phyloP scores from a whole-genome alignment of 2,329 filamentous ascomycete genomes.

The Colletotrichum trifolii region DNA sequence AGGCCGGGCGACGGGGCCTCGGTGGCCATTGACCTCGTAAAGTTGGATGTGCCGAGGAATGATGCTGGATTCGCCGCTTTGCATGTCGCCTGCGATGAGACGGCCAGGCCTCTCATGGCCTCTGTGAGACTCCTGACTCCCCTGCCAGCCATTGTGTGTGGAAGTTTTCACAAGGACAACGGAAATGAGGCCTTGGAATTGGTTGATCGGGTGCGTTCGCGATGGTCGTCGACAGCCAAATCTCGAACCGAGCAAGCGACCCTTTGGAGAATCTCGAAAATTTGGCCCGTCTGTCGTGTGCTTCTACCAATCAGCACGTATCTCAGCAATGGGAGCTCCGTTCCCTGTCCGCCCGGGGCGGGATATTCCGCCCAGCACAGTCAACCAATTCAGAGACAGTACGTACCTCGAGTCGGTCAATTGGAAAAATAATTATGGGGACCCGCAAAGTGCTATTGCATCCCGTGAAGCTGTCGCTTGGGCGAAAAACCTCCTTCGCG shows the following conservation, averaged over 20 bases:
- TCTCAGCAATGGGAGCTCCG: slow-evolving; percentile 8
- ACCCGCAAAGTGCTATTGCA: slow-evolving; percentile 27
- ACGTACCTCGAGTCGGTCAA: slow-evolving; percentile 2
- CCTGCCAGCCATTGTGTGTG: slow-evolving; percentile 55
- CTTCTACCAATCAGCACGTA: slow-evolving; percentile 35
- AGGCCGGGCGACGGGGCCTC: slow-evolving; percentile 54
- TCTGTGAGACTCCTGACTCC: slow-evolving; percentile 62
- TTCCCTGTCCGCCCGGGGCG: slow-evolving; percentile 27
- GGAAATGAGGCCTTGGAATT: not conserved
- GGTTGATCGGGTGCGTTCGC: slow-evolving; percentile 4
- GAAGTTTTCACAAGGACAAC: slow-evolving; percentile 13
- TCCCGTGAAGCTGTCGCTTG: slow-evolving; percentile 21
- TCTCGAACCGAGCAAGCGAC: slow-evolving; percentile 9
- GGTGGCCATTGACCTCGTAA: slow-evolving; percentile 68
- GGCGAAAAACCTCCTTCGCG: slow-evolving; percentile 24
- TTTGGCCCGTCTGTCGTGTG: slow-evolving; percentile 32
- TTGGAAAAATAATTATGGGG: slow-evolving; percentile 36
- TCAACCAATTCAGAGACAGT: too few relatives aligned
- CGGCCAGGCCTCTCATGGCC: slow-evolving; percentile 61
- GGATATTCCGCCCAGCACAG: slow-evolving; percentile 26
- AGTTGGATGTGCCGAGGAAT: slow-evolving; percentile 46
- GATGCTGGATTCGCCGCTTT: slow-evolving; percentile 48
- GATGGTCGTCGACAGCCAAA: slow-evolving; percentile 7
- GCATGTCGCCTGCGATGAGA: slow-evolving; percentile 53
- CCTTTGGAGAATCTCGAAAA: slow-evolving; percentile 34